Evolutionary conservation across 257 asterid genomes (phyloP), one percentile per base, ranked within the genome.

Genomic region (Solanum sitiens): DNA sequence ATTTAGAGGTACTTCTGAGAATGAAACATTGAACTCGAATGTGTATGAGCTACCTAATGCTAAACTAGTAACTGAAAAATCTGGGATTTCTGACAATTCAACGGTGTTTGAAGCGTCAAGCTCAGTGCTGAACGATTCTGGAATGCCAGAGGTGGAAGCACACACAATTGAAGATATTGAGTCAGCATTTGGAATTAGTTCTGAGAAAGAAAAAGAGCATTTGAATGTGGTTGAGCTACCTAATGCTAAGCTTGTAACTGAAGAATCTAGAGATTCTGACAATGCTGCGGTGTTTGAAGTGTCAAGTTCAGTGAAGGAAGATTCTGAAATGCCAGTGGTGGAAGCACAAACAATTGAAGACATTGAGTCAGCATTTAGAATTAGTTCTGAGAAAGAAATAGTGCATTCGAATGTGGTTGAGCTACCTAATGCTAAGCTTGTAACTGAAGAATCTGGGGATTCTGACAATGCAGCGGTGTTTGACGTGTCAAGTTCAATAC

Each of bases 271-370:
- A 74, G 40, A 84, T 61, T 65, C 82, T 6, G 63, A 86, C 71
- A 70, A 83, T 71, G 84, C 61, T 14, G 67, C 20, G 15, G 68
- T 39, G 83, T 84, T 72, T 25, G 70, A 83, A 30, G 88, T 83
- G 71, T 47, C 92, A 32, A 87, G 84, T 74, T 87, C 85, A 7
- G 85, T 18, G 35, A 39, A 30, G 85, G 45, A 71, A 47, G 85
- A 30, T 47, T 71, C 70, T 53, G 87, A 56, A 71, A 83, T 86
- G 92, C 86, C 87, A 73, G 92, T 89, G 20, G 5, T 86, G 32
- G 92, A 92, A 89, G 92, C 88, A 86, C 87, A 79, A 86, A 89
- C 84, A 42, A 12, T 67, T 39, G 89, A 89, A 83, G 93, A 88
- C 79, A 85, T 72, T 68, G 86, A 73, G 27, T 76, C 56, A 85